Conservation (phyloP, 306 rosid species). For the Luffa aegyptiaca region DNA sequence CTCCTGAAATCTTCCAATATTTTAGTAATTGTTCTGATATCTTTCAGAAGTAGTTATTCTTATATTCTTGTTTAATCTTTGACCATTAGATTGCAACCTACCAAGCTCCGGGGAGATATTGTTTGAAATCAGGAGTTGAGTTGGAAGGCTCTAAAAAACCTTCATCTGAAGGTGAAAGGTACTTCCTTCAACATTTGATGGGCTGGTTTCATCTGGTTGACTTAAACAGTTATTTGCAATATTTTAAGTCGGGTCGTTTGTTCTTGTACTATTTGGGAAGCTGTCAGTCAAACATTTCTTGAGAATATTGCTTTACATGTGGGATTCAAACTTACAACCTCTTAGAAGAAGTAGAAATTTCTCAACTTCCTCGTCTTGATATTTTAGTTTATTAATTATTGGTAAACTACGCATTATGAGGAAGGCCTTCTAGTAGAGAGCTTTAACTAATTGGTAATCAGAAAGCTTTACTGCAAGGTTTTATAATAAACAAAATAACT, state of each 20-base stretch:
- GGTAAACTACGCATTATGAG: background rate
- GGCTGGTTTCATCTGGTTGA: conserved; percentile 2
- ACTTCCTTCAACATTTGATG: conserved; percentile 14
- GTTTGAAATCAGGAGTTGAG: conserved; percentile 55
- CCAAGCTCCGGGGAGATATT: conserved; percentile 71
- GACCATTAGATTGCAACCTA: conserved; percentile 65
- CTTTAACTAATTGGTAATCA: background rate
- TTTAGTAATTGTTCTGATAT: background rate
- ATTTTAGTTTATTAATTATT: background rate
- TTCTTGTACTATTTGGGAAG: background rate
- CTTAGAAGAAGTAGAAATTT: background rate
- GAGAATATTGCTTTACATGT: background rate
- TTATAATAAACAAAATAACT: background rate
- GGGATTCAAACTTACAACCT: background rate
- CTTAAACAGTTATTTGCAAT: background rate
- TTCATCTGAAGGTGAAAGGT: conserved; percentile 72
- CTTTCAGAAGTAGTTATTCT: conserved; percentile 19
- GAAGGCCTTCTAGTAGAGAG: background rate
- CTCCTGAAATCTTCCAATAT: background rate
- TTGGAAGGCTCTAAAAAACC: conserved; percentile 58
- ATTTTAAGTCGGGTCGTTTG: background rate
- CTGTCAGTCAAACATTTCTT: background rate
- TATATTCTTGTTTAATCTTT: conserved; percentile 28
- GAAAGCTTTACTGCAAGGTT: background rate
- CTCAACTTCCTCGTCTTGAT: background rate